phyloP scores from a whole-genome alignment of 2,329 filamentous ascomycete genomes.

The Kalmusia sp. region DNA sequence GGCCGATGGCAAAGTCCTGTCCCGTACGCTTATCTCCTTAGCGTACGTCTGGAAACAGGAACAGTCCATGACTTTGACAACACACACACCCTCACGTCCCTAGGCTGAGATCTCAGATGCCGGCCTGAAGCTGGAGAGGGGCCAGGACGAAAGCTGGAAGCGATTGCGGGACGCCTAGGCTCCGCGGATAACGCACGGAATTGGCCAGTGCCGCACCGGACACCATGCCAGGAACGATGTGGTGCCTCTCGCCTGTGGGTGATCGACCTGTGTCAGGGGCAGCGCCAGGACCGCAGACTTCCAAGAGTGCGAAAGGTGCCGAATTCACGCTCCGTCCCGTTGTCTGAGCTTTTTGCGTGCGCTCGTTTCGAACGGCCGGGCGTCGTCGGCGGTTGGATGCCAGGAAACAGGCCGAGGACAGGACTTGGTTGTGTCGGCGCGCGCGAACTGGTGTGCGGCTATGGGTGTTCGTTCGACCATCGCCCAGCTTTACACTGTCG shows the following conservation, averaged over 20 bases:
- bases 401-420: constrained; percentile 15
- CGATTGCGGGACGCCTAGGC: constrained; percentile 32
- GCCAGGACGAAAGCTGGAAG: constrained; percentile 15
- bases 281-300: constrained; percentile 5
- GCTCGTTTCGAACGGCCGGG: constrained; percentile 22
- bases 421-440: constrained; percentile 3
- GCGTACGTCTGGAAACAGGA: not conserved
- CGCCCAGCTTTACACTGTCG: not conserved
- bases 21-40: constrained; percentile 15
- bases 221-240: constrained; percentile 25
- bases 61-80: constrained; percentile 3
- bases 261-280: constrained; percentile 35
- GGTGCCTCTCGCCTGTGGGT: constrained; percentile 27
- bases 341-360: constrained; percentile 29
- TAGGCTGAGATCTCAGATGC: constrained; percentile 1
- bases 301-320: constrained; percentile 26
- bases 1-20: constrained; percentile 3
- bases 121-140: constrained; percentile 8
- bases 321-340: constrained; percentile 24
- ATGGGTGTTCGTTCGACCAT: constrained; percentile 15
- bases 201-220: constrained; percentile 31
- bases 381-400: constrained; percentile 18
- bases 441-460: constrained; percentile 16
- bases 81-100: constrained; percentile 3
- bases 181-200: constrained; percentile 27